Percentiles rank a stretch among this genome's conserved stretches.
Evolutionary conservation across 192 early-diverging fungal species (phyloP).

Genomic region (Lobulomyces angularis): DNA sequence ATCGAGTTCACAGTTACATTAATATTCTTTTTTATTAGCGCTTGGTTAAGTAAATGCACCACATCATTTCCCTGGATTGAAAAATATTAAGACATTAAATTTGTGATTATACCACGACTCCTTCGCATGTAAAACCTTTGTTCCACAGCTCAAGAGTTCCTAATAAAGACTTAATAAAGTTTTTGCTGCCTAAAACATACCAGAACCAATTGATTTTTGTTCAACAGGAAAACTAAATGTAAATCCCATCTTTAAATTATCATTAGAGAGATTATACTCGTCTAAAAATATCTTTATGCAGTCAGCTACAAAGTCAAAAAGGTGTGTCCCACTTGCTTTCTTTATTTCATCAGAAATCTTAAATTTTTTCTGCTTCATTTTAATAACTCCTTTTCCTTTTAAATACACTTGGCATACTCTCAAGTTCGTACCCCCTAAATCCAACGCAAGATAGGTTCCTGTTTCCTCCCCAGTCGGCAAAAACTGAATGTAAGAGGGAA

Average conservation of each 20-base stretch:
- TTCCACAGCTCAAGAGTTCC: slow-evolving; percentile 43
- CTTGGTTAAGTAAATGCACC: slow-evolving; percentile 67
- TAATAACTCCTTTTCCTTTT: slow-evolving; percentile 60
- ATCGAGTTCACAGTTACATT: slow-evolving; percentile 56
- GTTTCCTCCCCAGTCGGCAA: slow-evolving; percentile 73
- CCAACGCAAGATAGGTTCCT: slow-evolving; percentile 80
- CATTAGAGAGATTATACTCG: too few species aligned
- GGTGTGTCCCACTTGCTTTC: slow-evolving; percentile 47
- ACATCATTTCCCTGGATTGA: slow-evolving; percentile 54
- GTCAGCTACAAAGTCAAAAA: slow-evolving; percentile 89
- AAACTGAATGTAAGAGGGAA: slow-evolving; percentile 77
- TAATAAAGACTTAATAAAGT: too few species aligned
- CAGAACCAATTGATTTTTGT: slow-evolving; percentile 50
- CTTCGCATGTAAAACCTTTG: slow-evolving; percentile 73
- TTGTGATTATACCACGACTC: too few species aligned
- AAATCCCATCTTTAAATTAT: slow-evolving; percentile 54
- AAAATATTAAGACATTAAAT: too few species aligned
- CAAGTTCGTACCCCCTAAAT: slow-evolving; percentile 92
- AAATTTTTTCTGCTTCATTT: slow-evolving; percentile 60
- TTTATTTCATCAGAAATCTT: slow-evolving; percentile 66
- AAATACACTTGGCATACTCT: slow-evolving; percentile 75
- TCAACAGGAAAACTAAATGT: slow-evolving; percentile 95
- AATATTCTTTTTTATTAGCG: slow-evolving; percentile 56
- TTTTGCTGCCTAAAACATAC: too few species aligned
- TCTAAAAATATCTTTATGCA: slow-evolving; percentile 67